These are phyloP conservation scores for Isabelozyma gotoi DNA, from an alignment of 805 yeast species.

Conservation along the genomic window DNA sequence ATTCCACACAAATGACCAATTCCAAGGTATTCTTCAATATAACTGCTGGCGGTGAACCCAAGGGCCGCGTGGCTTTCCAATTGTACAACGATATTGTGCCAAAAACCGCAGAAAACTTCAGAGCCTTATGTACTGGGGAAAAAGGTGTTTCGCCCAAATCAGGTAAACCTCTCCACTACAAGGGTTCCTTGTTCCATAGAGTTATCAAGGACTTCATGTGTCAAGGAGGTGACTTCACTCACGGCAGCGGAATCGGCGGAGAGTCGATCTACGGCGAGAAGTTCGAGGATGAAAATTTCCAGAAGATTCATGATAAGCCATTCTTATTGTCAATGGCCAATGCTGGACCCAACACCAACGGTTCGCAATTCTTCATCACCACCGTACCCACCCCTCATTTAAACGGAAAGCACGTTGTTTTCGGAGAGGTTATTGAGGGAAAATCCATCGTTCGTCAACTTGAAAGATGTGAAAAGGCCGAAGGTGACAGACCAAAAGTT, in stretches of 20 bases:
- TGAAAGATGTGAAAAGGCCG: conserved; percentile 67
- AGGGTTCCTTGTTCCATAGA: conserved; percentile 90
- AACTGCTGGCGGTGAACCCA: conserved; percentile 63
- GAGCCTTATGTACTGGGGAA: conserved; percentile 87
- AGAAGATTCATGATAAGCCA: conserved; percentile 74
- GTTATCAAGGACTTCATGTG: conserved; percentile 88
- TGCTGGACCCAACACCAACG: conserved; percentile 93
- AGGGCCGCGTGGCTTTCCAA: conserved; percentile 80
- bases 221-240: conserved; percentile 83
- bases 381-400: conserved; percentile 92
- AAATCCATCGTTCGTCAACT: conserved; percentile 76
- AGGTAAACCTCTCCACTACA: conserved; percentile 71
- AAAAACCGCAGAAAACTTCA: conserved; percentile 85
- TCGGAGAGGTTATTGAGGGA: conserved; percentile 83
- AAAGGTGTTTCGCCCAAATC: conserved; percentile 55
- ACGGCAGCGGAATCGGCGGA: conserved; percentile 44
- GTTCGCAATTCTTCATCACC: conserved; percentile 93
- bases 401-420: conserved; percentile 94
- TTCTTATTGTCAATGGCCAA: conserved; percentile 95
- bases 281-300: conserved; percentile 90
- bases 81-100: conserved; percentile 75
- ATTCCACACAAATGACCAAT: conserved; percentile 2
- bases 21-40: conserved; percentile 77
- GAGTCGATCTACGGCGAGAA: conserved; percentile 47
- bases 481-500: conserved; percentile 66